phyloP scores from a whole-genome alignment of 129 eudicot genomes.

The Heracleum sosnowskyi region DNA sequence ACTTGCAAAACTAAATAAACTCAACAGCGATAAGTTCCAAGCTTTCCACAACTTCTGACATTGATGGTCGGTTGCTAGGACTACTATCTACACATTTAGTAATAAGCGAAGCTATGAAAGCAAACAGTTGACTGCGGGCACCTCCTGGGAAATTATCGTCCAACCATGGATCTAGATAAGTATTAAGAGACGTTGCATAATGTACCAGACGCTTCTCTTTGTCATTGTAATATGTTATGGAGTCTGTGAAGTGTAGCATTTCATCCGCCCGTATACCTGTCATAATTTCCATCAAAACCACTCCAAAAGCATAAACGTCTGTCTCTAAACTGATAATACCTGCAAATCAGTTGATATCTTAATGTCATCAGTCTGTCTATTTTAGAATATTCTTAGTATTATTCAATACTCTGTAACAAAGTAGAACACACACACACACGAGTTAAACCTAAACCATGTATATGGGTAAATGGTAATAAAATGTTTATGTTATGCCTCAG shows the following conservation, averaged over 20 bases:
- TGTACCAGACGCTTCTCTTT: background rate
- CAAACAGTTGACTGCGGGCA: background rate
- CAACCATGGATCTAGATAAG: slow-evolving; percentile 8
- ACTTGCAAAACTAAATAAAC: too few species aligned
- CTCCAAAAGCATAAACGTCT: slow-evolving; percentile 17
- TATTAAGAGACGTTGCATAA: background rate
- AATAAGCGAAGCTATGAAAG: background rate
- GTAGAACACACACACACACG: too few species aligned
- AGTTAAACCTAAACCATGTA: too few species aligned
- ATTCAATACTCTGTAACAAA: background rate
- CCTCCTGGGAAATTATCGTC: background rate
- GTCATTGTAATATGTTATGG: background rate
- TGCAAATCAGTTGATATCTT: background rate
- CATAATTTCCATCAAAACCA: slow-evolving; percentile 16
- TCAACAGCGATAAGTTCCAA: background rate
- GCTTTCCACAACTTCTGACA: background rate
- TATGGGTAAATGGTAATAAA: too few species aligned
- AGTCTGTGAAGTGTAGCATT: background rate
- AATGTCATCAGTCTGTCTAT: background rate
- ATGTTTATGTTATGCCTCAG: too few species aligned
- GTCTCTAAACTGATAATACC: background rate
- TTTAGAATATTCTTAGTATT: background rate
- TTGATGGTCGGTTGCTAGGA: background rate
- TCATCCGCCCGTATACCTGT: slow-evolving; percentile 12
- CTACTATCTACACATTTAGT: background rate